Conservation (phyloP, 805 yeast species). For the Kuraishia molischiana region DNA sequence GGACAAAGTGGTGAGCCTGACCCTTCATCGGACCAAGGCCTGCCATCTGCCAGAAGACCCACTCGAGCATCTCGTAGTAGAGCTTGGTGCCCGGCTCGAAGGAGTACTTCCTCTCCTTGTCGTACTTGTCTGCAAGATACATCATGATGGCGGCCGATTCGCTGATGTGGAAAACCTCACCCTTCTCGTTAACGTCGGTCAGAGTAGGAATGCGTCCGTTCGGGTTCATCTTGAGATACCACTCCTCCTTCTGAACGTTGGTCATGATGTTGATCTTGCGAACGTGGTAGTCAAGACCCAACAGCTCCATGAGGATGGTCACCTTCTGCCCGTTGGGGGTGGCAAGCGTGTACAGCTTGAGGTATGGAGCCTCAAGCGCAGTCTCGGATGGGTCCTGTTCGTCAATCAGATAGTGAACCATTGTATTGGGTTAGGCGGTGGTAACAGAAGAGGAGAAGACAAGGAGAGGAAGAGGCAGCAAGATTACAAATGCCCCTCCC, state of each 20-base stretch:
- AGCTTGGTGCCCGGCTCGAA: conserved; percentile 25
- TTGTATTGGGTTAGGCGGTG: too few species aligned
- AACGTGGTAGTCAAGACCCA: conserved; percentile 28
- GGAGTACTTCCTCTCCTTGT: conserved; percentile 37
- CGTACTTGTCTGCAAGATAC: conserved; percentile 53
- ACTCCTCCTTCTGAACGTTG: conserved; percentile 41
- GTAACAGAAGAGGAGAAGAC: too few species aligned
- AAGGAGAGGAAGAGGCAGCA: too few species aligned
- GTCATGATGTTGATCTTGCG: conserved; percentile 29
- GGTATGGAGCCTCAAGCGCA: conserved; percentile 27
- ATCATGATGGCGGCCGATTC: conserved; percentile 56
- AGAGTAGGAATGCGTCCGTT: conserved; percentile 58
- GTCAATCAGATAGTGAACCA: conserved; percentile 21
- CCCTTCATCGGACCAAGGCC: conserved; percentile 58
- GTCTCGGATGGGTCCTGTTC: conserved; percentile 23
- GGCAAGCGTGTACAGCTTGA: conserved; percentile 29
- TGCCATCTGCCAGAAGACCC: conserved; percentile 49
- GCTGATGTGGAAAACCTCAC: conserved; percentile 32
- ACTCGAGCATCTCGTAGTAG: conserved; percentile 44
- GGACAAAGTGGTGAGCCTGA: conserved; percentile 40
- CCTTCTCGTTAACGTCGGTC: conserved; percentile 27
- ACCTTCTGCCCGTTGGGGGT: conserved; percentile 40
- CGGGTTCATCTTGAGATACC: conserved; percentile 49
- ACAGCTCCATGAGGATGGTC: conserved; percentile 27
- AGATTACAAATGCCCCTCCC: too few species aligned